Percentiles rank a stretch among this genome's conserved stretches.
Conservation (phyloP, 352 stramenopile species). For the Phytophthora cryptogea region DNA sequence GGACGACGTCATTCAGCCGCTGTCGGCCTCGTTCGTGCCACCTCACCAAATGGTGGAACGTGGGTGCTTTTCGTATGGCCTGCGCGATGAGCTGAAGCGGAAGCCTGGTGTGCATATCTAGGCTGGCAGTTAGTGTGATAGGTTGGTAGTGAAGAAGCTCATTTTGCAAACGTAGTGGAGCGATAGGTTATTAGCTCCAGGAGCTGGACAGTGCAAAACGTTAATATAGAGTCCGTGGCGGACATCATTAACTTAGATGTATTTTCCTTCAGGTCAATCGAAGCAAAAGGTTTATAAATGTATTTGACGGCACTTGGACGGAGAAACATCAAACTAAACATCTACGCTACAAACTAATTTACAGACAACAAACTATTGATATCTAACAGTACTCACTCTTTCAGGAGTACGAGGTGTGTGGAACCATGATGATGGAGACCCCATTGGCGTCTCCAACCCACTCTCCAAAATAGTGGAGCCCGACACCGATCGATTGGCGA, state of each 20-base stretch:
- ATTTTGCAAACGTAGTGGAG: conserved; percentile 12
- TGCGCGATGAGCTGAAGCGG: conserved; percentile 74
- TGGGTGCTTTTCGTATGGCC: conserved; percentile 72
- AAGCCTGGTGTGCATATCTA: conserved; percentile 38
- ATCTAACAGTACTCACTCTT: conserved; percentile 13
- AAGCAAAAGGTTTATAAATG: background rate
- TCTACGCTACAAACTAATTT: conserved; percentile 12
- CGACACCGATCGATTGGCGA: conserved; percentile 23
- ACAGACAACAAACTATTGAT: conserved; percentile 14
- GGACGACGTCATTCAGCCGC: conserved; percentile 29
- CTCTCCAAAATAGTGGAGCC: conserved; percentile 32
- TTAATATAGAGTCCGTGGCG: conserved; percentile 18
- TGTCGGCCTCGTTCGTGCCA: conserved; percentile 73
- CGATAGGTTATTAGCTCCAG: conserved; percentile 4
- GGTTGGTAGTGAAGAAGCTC: conserved; percentile 17
- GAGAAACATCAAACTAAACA: conserved; percentile 8
- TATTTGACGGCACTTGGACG: conserved; percentile 8
- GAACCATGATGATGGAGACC: conserved; percentile 33
- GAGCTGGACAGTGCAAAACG: conserved; percentile 1
- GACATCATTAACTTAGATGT: conserved; percentile 13
- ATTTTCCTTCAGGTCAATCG: too few relatives aligned
- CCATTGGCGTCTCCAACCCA: conserved; percentile 22
- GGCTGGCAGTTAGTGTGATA: conserved; percentile 13
- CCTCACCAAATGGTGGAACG: conserved; percentile 74
- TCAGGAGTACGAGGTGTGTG: conserved; percentile 28